A percentile compares a stretch with the other conserved stretches of the same genome.
phyloP scores from a whole-genome alignment of 495 filamentous ascomycete genomes.

The Aspergillus coremiiformis region DNA sequence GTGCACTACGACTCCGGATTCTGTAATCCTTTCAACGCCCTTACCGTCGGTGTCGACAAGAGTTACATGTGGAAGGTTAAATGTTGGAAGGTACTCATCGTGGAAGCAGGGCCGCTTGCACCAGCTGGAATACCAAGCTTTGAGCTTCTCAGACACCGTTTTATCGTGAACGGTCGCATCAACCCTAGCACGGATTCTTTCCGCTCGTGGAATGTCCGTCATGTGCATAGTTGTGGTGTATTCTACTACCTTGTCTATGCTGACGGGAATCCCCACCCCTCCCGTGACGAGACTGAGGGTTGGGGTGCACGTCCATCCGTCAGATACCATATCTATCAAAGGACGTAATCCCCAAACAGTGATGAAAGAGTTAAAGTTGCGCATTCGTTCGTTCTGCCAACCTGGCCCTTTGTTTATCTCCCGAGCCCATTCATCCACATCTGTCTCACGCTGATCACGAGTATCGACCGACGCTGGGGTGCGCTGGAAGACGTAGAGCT shows the following conservation, averaged over 20 bases:
- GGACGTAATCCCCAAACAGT: neutral
- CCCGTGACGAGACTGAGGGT: neutral
- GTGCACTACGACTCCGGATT: conserved; percentile 18
- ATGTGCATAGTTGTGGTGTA: neutral
- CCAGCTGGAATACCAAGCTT: conserved; percentile 21
- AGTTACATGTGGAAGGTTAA: conserved; percentile 23
- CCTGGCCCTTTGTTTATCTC: conserved; percentile 28
- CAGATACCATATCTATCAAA: conserved; percentile 2
- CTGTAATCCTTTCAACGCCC: conserved; percentile 15
- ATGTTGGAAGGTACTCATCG: conserved; percentile 23
- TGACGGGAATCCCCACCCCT: neutral
- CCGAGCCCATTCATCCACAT: conserved; percentile 36
- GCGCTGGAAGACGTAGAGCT: conserved; percentile 43
- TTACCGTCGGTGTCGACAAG: conserved; percentile 27
- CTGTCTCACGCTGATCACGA: conserved; percentile 43
- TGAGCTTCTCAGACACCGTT: conserved; percentile 15
- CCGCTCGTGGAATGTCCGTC: conserved; percentile 6
- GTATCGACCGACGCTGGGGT: conserved; percentile 44
- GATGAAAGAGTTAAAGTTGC: conserved; percentile 22
- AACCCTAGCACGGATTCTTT: conserved; percentile 22
- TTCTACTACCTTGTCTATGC: neutral
- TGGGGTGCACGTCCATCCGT: conserved; percentile 13
- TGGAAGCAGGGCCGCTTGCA: conserved; percentile 27
- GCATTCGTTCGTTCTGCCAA: conserved; percentile 38
- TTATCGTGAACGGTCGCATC: conserved; percentile 22